Evolutionary conservation across 2,329 filamentous ascomycete species (phyloP).

Genomic region (Epichloe baconii): DNA sequence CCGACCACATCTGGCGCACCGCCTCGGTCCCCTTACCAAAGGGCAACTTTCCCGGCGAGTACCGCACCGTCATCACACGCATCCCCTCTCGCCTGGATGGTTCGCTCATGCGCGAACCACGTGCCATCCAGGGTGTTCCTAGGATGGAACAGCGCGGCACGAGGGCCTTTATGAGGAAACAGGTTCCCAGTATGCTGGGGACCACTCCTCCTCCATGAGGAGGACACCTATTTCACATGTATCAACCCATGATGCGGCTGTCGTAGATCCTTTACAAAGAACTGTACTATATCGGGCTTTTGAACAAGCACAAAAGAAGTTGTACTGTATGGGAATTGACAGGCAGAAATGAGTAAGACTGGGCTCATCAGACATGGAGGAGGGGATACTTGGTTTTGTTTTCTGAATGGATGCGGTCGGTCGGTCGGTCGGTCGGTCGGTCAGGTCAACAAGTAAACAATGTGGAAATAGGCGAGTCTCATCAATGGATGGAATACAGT

Average conservation of each 20-base stretch:
- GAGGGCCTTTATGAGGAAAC: slow-evolving; percentile 40
- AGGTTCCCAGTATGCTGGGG: slow-evolving; percentile 37
- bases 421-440: not conserved
- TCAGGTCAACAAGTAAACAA: not conserved
- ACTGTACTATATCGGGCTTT: not conserved
- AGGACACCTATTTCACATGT: not conserved
- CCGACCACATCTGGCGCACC: slow-evolving; percentile 69
- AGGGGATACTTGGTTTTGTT: not conserved
- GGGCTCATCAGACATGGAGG: not conserved
- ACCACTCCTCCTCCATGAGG: slow-evolving; percentile 26
- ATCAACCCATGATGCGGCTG: not conserved
- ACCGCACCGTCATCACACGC: slow-evolving; percentile 45
- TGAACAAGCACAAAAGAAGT: not conserved
- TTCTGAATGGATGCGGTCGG: not conserved
- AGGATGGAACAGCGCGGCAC: slow-evolving; percentile 39
- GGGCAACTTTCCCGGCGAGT: slow-evolving; percentile 49
- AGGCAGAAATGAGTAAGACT: not conserved
- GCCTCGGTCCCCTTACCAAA: slow-evolving; percentile 47
- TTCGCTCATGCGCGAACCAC: slow-evolving; percentile 80
- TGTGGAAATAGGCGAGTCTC: not conserved
- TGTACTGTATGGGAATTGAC: slow-evolving; percentile 2
- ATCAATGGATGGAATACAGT: not conserved
- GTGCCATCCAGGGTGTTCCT: slow-evolving; percentile 80
- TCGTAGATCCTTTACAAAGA: too few relatives aligned
- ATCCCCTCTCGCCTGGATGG: slow-evolving; percentile 77